These are phyloP conservation scores for Monilinia fructigena DNA, from an alignment of 2,329 filamentous ascomycete genomes.

Conservation along the genomic window DNA sequence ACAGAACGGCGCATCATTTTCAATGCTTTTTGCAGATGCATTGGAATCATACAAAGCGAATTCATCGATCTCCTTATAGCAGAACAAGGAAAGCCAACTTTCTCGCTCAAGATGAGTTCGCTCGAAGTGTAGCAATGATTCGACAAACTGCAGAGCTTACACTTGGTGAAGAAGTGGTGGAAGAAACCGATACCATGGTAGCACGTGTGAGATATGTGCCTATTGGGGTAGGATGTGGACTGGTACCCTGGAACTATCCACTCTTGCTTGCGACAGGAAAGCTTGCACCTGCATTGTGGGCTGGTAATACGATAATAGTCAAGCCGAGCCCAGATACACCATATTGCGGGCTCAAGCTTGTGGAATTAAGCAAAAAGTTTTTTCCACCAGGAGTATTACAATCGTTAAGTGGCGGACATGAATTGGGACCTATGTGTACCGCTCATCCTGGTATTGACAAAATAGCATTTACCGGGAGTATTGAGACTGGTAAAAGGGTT, in stretches of 20 bases:
- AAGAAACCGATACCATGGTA: slow-evolving; percentile 31
- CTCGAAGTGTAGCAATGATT: slow-evolving; percentile 23
- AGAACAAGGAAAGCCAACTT: slow-evolving; percentile 50
- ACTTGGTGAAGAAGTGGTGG: slow-evolving; percentile 22
- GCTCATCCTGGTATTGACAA: slow-evolving; percentile 55
- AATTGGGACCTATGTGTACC: slow-evolving; percentile 54
- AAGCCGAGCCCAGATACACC: slow-evolving; percentile 58
- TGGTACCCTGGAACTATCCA: slow-evolving; percentile 61
- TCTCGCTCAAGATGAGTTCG: slow-evolving; percentile 26
- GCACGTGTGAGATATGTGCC: slow-evolving; percentile 47
- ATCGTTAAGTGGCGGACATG: slow-evolving; percentile 42
- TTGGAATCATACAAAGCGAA: slow-evolving; percentile 39
- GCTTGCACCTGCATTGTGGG: slow-evolving; percentile 48
- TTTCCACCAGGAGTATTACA: slow-evolving; percentile 57
- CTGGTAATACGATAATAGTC: slow-evolving; percentile 54
- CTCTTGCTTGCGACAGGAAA: slow-evolving; percentile 50
- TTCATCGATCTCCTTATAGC: slow-evolving; percentile 42
- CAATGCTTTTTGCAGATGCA: slow-evolving; percentile 42
- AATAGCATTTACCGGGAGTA: slow-evolving; percentile 59
- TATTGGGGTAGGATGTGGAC: slow-evolving; percentile 52
- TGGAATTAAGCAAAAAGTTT: slow-evolving; percentile 48
- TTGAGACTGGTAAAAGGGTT: slow-evolving; percentile 49
- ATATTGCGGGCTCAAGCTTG: slow-evolving; percentile 51
- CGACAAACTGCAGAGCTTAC: slow-evolving; percentile 9
- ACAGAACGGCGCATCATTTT: slow-evolving; percentile 44